Base-by-base conservation (phyloP, 805 yeast genomes). In the Candida hispaniensis region DNA sequence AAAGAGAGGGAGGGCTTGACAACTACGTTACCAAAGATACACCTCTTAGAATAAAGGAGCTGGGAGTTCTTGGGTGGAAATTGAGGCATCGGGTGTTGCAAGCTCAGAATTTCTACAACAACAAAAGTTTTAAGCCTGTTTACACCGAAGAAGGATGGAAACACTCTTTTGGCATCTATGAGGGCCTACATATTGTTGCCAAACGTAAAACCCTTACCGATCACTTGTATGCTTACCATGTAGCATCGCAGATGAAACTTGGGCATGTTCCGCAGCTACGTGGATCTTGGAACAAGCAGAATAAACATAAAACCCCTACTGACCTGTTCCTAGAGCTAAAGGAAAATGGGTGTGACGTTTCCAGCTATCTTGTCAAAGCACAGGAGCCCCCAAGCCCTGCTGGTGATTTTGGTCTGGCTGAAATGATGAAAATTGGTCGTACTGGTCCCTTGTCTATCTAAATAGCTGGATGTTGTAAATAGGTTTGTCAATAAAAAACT, bases 1-100 rank as follows among this genome's bases (percentile, higher is more conserved):
- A 81, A 40, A 81, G 75, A 48, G 97, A 88, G 56, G 98, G 98
- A 43, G 98, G 99, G 4, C 64, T 91, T 39, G 99, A 91, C 53
- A 75, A 75, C 44, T 91, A 91, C 54, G 58, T 91, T 42, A 67
- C 74, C 26, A 91, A 91, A 58, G 93, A 85, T 41, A 82, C 79
- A 46, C 65, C 93, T 5, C 93, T 93, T 3, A 69, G 98, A 61
- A 66, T 82, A 45, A 91, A 91, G 62, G 94, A 91, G 54, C 62
- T 91, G 51, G 98, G 98, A 0, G 78, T 86, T 38, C 65, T 71
- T 39, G 98, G 97, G 19, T 91, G 97, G 97, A 71, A 71, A 48
- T 64, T 91, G 46, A 77, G 88, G 51, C 86, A 78, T 55, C 70
- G 73, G 39, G 74, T 91, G 10, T 55, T 88, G 50, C 59, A 20